Evolutionary conservation across 140 eudicot species (phyloP), one percentile per base, ranked within the genome.

Genomic region (Bidens hawaiensis): DNA sequence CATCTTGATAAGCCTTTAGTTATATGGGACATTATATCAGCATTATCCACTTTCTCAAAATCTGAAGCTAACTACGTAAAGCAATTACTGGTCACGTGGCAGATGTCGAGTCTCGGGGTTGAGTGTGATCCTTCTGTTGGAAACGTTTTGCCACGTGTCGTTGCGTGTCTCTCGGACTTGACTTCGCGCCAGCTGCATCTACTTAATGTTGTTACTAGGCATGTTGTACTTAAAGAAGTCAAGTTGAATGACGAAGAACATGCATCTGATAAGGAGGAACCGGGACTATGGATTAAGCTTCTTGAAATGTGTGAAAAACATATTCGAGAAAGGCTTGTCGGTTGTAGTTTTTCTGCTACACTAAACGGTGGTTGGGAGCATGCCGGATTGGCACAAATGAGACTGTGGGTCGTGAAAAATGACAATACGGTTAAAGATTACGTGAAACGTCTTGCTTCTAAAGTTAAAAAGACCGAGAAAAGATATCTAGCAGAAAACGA

Each of bases 121-220:
- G 56, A 78, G 61, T 67, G 57, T 59, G 80, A 42, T 27, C 71
- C 43, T 18, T 65, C 79, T 60, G 27, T 73, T n/a, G 64, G 49
- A 42, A 65, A 21, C 8, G 41, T 72, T 15, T 62, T 71, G 65
- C 49, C 77, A 70, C 75, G 42, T 36, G 65, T 70, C 46, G 48
- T 40, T 69, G 45, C 41, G 57, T 58, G 40, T 60, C 77, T 90
- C 36, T 50, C 86, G 1, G 73, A 62, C 16, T 33, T 93, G 30
- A 50, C 83, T 0, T 78, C 88, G 5, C 95, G 99, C 15, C 87
- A 75, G 70, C 77, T 93, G 81, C 89, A 85, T 76, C 85, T 88
- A 36, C 51, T 93, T 52, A 88, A 85, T 50, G 65, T 88, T 28
- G 52, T 93, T 16, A 59, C 47, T 65, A 83, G 95, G 83, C 88